A percentile compares a stretch with the other conserved stretches of the same genome.
These are phyloP conservation scores for Trypanosomatidae sp. DNA, from an alignment of 208 protist genomes.

Conservation along the genomic window DNA sequence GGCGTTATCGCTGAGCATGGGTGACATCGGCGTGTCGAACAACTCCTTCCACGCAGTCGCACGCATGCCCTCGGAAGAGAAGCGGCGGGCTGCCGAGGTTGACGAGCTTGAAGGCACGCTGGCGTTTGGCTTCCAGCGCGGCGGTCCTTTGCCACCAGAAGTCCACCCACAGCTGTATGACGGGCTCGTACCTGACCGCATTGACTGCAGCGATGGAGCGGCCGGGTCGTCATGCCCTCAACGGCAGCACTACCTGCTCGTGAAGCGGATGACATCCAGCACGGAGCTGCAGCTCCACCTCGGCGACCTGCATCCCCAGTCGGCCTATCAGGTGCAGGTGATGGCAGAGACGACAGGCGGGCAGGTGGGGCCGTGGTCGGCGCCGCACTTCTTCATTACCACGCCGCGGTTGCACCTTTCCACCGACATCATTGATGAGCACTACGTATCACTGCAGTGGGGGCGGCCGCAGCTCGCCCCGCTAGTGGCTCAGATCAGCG, in stretches of 20 bases:
- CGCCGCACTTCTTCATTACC: constrained; percentile 63
- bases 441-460: constrained; percentile 72
- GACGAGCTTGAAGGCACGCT: constrained; percentile 31
- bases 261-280: constrained; percentile 25
- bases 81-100: constrained; percentile 14
- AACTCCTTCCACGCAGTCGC: constrained; percentile 20
- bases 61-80: constrained; percentile 5
- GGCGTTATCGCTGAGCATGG: constrained; percentile 15
- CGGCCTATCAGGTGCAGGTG: constrained; percentile 81
- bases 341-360: constrained; percentile 74
- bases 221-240: background rate
- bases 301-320: constrained; percentile 18
- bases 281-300: constrained; percentile 18
- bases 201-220: background rate
- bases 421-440: constrained; percentile 60
- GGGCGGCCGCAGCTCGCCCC: constrained; percentile 26
- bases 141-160: constrained; percentile 25
- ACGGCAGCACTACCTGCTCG: constrained; percentile 27
- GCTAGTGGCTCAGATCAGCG: constrained; percentile 22
- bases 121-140: constrained; percentile 26
- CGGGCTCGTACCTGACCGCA: constrained; percentile 18
- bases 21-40: constrained; percentile 11
- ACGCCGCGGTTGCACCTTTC: constrained; percentile 62
- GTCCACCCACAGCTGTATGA: constrained; percentile 22
- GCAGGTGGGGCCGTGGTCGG: constrained; percentile 79